phyloP scores from a whole-genome alignment of 2,329 filamentous ascomycete genomes.

The Pestalotiopsis sp. region DNA sequence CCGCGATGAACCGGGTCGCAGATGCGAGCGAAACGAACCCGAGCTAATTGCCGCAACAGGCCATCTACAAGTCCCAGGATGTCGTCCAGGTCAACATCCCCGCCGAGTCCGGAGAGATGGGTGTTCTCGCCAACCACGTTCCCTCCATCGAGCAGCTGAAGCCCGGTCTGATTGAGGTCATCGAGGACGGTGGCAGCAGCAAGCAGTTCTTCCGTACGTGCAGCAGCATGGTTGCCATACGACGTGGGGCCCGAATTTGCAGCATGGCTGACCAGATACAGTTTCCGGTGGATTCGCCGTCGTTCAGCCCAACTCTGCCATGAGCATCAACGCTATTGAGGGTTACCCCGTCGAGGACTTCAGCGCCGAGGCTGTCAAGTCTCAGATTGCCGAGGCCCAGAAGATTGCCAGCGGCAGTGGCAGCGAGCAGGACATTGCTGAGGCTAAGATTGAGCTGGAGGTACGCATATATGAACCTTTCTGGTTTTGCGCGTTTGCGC shows the following conservation, averaged over 20 bases:
- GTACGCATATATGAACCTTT: conserved; percentile 49
- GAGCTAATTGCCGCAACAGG: conserved; percentile 63
- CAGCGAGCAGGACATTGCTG: conserved; percentile 95
- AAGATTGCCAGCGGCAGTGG: conserved; percentile 90
- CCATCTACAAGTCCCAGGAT: conserved; percentile 69
- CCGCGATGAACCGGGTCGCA: not conserved
- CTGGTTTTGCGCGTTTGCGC: not conserved
- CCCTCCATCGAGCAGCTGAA: conserved; percentile 98
- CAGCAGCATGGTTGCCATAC: not conserved
- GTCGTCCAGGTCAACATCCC: conserved; percentile 97
- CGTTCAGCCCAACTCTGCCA: conserved; percentile 89
- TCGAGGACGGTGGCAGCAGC: conserved; percentile 85
- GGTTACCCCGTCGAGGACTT: conserved; percentile 95
- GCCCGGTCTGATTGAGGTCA: conserved; percentile 91
- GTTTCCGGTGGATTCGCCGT: conserved; percentile 97
- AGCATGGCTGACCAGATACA: conserved; percentile 39
- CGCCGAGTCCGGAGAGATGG: conserved; percentile 98
- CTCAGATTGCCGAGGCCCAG: conserved; percentile 92
- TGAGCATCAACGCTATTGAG: conserved; percentile 99
- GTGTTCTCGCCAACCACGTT: conserved; percentile 98
- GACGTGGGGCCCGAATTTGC: not conserved
- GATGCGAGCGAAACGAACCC: not conserved
- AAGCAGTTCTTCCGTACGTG: conserved; percentile 98
- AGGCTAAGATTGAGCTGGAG: conserved; percentile 99
- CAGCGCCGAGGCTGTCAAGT: conserved; percentile 84